Evolutionary conservation across 441 rosid species (phyloP), one percentile per base, ranked within the genome.

Genomic region (Pelargonium fulgidum): DNA sequence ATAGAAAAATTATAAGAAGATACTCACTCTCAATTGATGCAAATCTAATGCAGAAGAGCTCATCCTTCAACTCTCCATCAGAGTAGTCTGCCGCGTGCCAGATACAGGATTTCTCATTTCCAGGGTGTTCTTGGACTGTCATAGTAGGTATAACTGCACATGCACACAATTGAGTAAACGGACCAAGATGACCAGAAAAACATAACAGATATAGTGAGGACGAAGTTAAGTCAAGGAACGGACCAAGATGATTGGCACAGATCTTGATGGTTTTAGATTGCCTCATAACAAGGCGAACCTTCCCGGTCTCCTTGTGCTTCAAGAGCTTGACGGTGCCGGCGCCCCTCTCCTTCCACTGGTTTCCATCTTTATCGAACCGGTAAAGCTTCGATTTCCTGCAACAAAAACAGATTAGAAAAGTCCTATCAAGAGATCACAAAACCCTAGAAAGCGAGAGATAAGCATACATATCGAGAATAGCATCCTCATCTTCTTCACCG

Each of bases 311-410:
- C 59, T 81, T 88, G 64, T 88, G 96, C 74, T 87, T 90, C 80
- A 92, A 73, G n/a, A 92, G 70, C 89, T 85, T 92, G 12, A 92
- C 92, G 11, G 87, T 80, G 17, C 97, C 97, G 8, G 85, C 88
- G 1, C 96, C 96, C 76, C 96, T 82, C 83, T 92, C 98, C n/a
- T 92, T 92, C 95, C 98, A 92, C 82, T 90, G 96, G 52, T 78
- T 83, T 12, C 83, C 91, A 1, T 90, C 89, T 80, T 92, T 90
- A 72, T 89, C 93, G 20, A 84, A 92, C 36, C 96, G 80, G 71
- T 90, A 92, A 22, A 90, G 67, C 82, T 92, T 92, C 67, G 98
- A 70, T 75, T 92, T 92, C 81, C 98, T 92, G 47, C 36, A 29
- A 29, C 5, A 29, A 29, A 68, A 16, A 29, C 8, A 12, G 24